Evolutionary conservation across 306 rosid species (phyloP).

Genomic region (Fagus sylvatica): DNA sequence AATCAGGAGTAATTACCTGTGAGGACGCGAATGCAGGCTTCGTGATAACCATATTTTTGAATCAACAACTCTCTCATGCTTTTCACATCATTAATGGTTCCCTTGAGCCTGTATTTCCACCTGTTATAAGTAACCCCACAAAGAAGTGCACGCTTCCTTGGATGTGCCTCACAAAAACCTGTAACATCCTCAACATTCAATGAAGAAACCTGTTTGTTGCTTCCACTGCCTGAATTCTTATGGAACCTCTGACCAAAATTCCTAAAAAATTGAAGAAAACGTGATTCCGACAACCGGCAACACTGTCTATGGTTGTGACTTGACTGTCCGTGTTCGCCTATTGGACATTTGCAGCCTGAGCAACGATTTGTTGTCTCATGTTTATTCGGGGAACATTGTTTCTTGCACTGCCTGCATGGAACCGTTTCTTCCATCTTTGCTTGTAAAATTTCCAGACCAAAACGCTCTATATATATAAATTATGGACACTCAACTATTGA

Average conservation of each 20-base stretch:
- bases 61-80: slow-evolving; percentile 58
- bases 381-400: neutral
- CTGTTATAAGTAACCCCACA: slow-evolving; percentile 66
- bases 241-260: neutral
- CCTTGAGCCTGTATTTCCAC: slow-evolving; percentile 52
- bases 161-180: neutral
- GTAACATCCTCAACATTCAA: neutral
- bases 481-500: neutral
- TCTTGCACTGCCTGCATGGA: neutral
- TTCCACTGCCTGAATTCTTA: neutral
- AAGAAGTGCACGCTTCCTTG: slow-evolving; percentile 68
- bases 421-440: neutral
- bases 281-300: neutral
- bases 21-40: slow-evolving; percentile 50
- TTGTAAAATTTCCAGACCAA: neutral
- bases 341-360: neutral
- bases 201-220: slow-evolving; percentile 2
- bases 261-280: no score
- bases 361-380: neutral
- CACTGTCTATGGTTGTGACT: neutral
- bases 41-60: slow-evolving; percentile 40
- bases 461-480: neutral
- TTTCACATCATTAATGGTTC: slow-evolving; percentile 57
- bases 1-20: slow-evolving; percentile 45
- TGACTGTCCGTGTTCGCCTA: neutral